phyloP scores from a whole-genome alignment of 768 basidiomycete genomes.

The Lactarius sp. region DNA sequence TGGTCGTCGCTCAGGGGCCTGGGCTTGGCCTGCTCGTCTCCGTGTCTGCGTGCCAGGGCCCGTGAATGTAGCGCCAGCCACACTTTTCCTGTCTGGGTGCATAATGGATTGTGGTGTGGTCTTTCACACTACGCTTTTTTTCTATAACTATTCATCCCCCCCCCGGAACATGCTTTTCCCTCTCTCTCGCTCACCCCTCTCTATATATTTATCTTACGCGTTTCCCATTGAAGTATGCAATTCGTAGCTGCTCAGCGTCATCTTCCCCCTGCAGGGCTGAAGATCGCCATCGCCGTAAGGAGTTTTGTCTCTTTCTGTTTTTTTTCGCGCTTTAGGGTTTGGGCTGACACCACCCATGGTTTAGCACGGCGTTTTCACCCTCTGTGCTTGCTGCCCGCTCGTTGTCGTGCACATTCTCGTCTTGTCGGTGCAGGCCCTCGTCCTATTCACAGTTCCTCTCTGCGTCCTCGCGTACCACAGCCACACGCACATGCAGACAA shows the following conservation, averaged over 20 bases:
- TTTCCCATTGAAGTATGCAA: neutral
- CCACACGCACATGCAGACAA: constrained; percentile 6
- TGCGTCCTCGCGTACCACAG: constrained; percentile 2
- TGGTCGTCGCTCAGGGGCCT: too few species aligned
- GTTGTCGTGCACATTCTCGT: neutral
- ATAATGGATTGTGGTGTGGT: neutral
- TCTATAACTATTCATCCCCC: neutral
- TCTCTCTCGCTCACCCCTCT: neutral
- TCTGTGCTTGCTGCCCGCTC: neutral
- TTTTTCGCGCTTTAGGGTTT: neutral
- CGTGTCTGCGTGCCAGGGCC: neutral
- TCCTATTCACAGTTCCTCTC: constrained; percentile 5
- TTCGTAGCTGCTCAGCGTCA: neutral
- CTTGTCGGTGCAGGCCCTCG: neutral
- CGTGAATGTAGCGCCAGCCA: neutral
- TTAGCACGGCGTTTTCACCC: neutral
- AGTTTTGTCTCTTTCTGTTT: too few species aligned
- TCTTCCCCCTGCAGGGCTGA: neutral
- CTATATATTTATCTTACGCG: neutral
- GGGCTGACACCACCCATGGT: constrained; percentile 1
- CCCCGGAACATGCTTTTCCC: neutral
- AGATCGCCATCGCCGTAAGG: constrained; percentile 7
- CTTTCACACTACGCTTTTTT: neutral
- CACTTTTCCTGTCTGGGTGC: neutral
- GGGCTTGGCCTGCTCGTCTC: too few species aligned